These are phyloP conservation scores for Metarhizium robertsii DNA, from an alignment of 2,329 filamentous ascomycete genomes.

Conservation along the genomic window DNA sequence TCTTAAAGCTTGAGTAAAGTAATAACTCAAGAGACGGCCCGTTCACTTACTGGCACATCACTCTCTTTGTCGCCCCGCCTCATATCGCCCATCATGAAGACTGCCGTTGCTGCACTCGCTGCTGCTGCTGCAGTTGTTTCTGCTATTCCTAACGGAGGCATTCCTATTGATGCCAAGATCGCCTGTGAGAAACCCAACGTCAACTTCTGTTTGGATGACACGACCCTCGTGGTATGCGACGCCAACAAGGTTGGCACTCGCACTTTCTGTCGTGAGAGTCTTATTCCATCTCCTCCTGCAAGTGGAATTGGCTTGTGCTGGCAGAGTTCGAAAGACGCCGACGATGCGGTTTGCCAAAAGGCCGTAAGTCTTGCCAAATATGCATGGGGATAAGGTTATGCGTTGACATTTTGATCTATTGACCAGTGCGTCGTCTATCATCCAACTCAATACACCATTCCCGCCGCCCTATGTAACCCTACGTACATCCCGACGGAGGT, in stretches of 20 bases:
- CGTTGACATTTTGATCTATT: not conserved
- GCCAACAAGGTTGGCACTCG: conserved; percentile 25
- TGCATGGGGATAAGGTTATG: not conserved
- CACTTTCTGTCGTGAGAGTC: conserved; percentile 34
- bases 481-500: not conserved
- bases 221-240: conserved; percentile 40
- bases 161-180: conserved; percentile 16
- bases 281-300: conserved; percentile 31
- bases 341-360: conserved; percentile 39
- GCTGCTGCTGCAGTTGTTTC: conserved; percentile 25
- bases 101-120: conserved; percentile 18
- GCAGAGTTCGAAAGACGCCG: conserved; percentile 25
- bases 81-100: conserved; percentile 23
- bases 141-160: conserved; percentile 30
- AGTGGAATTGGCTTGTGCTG: conserved; percentile 30
- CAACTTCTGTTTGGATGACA: conserved; percentile 32
- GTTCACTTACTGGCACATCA: not conserved
- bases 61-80: not conserved
- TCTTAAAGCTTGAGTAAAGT: too few species aligned
- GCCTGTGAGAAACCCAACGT: conserved; percentile 31
- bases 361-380: conserved; percentile 21
- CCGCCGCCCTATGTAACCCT: conserved; percentile 21
- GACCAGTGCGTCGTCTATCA: conserved; percentile 34
- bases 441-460: conserved; percentile 26
- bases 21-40: not conserved